These are phyloP conservation scores for Phanerochaete sordida DNA, from an alignment of 768 basidiomycete genomes.

Conservation along the genomic window DNA sequence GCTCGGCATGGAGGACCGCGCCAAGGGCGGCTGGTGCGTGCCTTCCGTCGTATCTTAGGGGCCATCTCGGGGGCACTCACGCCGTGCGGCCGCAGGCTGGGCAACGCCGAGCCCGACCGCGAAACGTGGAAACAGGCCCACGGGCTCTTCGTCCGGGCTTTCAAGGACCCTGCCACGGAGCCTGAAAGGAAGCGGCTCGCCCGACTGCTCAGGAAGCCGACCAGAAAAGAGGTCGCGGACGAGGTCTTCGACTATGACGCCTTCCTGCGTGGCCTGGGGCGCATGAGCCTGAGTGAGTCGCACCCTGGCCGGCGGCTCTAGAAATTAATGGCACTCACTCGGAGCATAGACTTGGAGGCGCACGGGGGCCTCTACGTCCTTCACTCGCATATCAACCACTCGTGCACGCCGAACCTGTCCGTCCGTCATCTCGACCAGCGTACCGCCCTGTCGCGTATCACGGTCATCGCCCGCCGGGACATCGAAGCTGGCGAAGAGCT, in stretches of 20 bases:
- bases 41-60: slow-evolving; percentile 7
- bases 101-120: slow-evolving; percentile 53
- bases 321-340: background rate
- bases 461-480: slow-evolving; percentile 60
- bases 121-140: slow-evolving; percentile 67
- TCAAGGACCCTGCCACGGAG: slow-evolving; percentile 51
- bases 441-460: slow-evolving; percentile 69
- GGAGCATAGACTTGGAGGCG: slow-evolving; percentile 63
- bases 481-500: slow-evolving; percentile 76
- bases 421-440: slow-evolving; percentile 73
- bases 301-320: background rate
- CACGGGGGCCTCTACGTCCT: slow-evolving; percentile 85
- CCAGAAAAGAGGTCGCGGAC: slow-evolving; percentile 44
- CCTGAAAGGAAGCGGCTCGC: slow-evolving; percentile 56
- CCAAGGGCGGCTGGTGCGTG: slow-evolving; percentile 44
- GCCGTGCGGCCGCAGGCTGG: slow-evolving; percentile 22
- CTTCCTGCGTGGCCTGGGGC: slow-evolving; percentile 68
- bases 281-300: slow-evolving; percentile 81
- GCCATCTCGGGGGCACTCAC: background rate
- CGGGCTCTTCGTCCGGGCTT: slow-evolving; percentile 53
- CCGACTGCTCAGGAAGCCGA: slow-evolving; percentile 46
- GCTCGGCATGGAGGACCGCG: slow-evolving; percentile 68
- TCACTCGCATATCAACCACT: slow-evolving; percentile 87
- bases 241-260: slow-evolving; percentile 75
- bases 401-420: slow-evolving; percentile 75